Percentiles rank a stretch among this genome's conserved stretches.
These are phyloP conservation scores for Diplocarpon rosae DNA, from an alignment of 2,329 filamentous ascomycete species.

Conservation along the genomic window DNA sequence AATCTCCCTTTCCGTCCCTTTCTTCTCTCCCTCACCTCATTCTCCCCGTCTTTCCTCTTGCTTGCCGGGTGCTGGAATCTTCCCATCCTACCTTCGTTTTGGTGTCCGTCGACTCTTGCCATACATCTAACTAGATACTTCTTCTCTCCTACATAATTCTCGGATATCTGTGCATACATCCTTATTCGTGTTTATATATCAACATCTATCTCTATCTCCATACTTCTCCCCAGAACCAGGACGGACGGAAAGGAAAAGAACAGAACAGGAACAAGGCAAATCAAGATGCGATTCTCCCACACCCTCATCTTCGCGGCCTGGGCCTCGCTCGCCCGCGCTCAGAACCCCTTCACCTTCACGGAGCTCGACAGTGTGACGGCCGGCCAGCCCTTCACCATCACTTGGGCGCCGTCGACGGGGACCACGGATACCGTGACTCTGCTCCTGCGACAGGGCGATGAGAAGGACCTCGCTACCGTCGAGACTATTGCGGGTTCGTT, in stretches of 20 bases:
- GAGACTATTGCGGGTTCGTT: constrained; percentile 20
- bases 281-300: constrained; percentile 20
- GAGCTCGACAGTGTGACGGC: constrained; percentile 13
- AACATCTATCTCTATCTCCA: too few species aligned
- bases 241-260: neutral
- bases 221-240: too few species aligned
- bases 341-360: constrained; percentile 21
- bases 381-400: constrained; percentile 21
- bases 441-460: constrained; percentile 15
- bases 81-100: too few species aligned
- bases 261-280: neutral
- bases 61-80: too few species aligned
- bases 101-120: too few species aligned
- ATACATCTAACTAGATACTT: too few species aligned
- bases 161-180: too few species aligned
- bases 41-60: too few species aligned
- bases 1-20: too few species aligned
- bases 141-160: too few species aligned
- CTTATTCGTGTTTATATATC: too few species aligned
- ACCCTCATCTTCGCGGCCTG: constrained; percentile 8
- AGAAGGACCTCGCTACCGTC: constrained; percentile 9
- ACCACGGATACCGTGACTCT: constrained; percentile 14
- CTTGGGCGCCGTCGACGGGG: constrained; percentile 18
- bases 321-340: constrained; percentile 9
- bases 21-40: too few species aligned